Percentiles rank a stretch among this genome's conserved stretches.
Evolutionary conservation across 306 rosid species (phyloP).

Genomic region (Glycine tomentella): DNA sequence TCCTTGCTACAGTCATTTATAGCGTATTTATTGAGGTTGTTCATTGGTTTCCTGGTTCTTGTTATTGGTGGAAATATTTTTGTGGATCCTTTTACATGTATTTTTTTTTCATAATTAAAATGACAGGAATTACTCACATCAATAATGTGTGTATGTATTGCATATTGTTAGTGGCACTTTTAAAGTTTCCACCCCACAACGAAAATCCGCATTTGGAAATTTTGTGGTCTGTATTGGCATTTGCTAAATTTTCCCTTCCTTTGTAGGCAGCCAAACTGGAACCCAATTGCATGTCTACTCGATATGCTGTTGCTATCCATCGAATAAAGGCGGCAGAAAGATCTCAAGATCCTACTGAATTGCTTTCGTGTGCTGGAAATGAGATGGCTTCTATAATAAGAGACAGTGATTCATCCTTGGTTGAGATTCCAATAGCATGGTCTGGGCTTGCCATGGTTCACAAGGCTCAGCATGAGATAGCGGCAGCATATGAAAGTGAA

Average conservation of each 20-base stretch:
- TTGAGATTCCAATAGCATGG: slow-evolving; percentile 91
- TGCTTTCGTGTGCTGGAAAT: slow-evolving; percentile 91
- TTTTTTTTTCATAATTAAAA: slow-evolving; percentile 26
- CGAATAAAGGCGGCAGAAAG: slow-evolving; percentile 95
- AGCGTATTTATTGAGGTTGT: slow-evolving; percentile 59
- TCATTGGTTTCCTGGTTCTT: slow-evolving; percentile 58
- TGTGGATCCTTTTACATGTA: neutral
- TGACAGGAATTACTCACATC: slow-evolving; percentile 23
- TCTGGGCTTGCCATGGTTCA: slow-evolving; percentile 95
- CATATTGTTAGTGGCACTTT: slow-evolving; percentile 18
- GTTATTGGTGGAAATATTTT: slow-evolving; percentile 43
- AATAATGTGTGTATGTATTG: slow-evolving; percentile 8
- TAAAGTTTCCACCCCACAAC: neutral
- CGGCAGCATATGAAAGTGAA: slow-evolving; percentile 76
- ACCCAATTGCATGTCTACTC: slow-evolving; percentile 89
- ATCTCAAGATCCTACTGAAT: slow-evolving; percentile 88
- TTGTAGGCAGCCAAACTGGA: slow-evolving; percentile 89
- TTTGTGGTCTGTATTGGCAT: slow-evolving; percentile 33
- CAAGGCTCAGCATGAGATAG: slow-evolving; percentile 92
- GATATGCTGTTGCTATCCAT: slow-evolving; percentile 85
- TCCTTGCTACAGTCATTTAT: slow-evolving; percentile 62
- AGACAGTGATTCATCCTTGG: slow-evolving; percentile 77
- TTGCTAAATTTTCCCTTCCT: slow-evolving; percentile 29
- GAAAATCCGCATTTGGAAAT: slow-evolving; percentile 14
- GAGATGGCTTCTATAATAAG: slow-evolving; percentile 96